Conservation (phyloP, 2,329 filamentous ascomycete genomes). For the Colletotrichum sp. region DNA sequence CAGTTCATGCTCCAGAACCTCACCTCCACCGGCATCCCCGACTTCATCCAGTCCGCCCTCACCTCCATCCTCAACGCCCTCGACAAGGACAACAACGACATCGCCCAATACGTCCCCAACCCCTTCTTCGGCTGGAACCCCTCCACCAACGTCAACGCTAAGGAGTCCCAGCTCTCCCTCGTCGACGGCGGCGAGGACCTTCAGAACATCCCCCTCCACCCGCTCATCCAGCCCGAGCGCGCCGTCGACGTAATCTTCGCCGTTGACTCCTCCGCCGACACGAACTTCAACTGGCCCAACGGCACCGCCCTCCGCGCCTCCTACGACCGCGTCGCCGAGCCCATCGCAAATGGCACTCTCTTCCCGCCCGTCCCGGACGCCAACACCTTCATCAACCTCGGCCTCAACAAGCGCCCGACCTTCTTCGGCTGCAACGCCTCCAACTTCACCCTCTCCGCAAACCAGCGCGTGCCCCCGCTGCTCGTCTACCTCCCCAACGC, state of each 20-base stretch:
- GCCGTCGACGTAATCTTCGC: slow-evolving; percentile 68
- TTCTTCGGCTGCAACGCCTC: slow-evolving; percentile 67
- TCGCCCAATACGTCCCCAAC: slow-evolving; percentile 73
- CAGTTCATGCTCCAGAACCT: slow-evolving; percentile 70
- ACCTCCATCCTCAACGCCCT: slow-evolving; percentile 56
- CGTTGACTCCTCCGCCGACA: slow-evolving; percentile 69
- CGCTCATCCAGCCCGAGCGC: slow-evolving; percentile 59
- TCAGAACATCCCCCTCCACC: slow-evolving; percentile 82
- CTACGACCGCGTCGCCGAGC: slow-evolving; percentile 55
- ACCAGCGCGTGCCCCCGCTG: slow-evolving; percentile 62
- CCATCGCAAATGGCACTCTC: slow-evolving; percentile 56
- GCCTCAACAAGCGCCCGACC: slow-evolving; percentile 62
- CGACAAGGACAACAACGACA: slow-evolving; percentile 71
- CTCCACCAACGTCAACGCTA: slow-evolving; percentile 41
- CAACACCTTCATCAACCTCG: slow-evolving; percentile 61
- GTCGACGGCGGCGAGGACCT: slow-evolving; percentile 83
- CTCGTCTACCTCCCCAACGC: slow-evolving; percentile 89
- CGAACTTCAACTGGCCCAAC: slow-evolving; percentile 61
- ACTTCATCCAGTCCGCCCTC: slow-evolving; percentile 48
- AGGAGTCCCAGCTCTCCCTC: slow-evolving; percentile 65
- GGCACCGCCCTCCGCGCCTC: slow-evolving; percentile 63
- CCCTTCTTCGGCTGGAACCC: slow-evolving; percentile 57
- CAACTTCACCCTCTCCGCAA: slow-evolving; percentile 56
- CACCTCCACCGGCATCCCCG: slow-evolving; percentile 27
- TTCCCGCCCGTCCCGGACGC: slow-evolving; percentile 65